phyloP scores from a whole-genome alignment of 192 early-diverging fungal genomes.

The Coemansia sp. region DNA sequence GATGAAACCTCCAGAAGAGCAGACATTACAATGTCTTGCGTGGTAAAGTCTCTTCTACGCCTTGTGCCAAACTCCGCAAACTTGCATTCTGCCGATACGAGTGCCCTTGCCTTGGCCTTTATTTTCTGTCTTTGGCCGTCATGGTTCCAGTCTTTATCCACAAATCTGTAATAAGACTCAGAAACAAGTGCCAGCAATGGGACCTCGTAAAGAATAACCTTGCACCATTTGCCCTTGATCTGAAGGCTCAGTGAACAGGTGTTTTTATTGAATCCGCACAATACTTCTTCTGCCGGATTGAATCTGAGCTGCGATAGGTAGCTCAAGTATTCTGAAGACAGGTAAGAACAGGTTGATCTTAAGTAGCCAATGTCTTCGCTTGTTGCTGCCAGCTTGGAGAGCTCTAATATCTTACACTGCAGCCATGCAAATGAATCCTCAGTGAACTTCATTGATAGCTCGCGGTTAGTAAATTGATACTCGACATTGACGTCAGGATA shows the following conservation, averaged over 20 bases:
- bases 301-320: constrained; percentile 65
- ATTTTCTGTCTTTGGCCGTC: constrained; percentile 61
- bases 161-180: constrained; percentile 66
- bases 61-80: constrained; percentile 83
- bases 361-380: constrained; percentile 51
- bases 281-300: constrained; percentile 16
- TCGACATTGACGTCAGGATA: constrained; percentile 61
- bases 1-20: constrained; percentile 30
- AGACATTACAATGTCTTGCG: constrained; percentile 65
- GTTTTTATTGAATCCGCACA: constrained; percentile 16
- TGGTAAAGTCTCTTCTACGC: constrained; percentile 64
- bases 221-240: constrained; percentile 64
- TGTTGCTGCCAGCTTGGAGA: constrained; percentile 13
- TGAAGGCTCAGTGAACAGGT: constrained; percentile 45
- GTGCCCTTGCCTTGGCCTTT: constrained; percentile 49
- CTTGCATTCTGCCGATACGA: constrained; percentile 60
- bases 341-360: constrained; percentile 52
- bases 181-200: constrained; percentile 68
- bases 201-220: constrained; percentile 78
- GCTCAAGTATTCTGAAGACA: constrained; percentile 59
- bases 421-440: constrained; percentile 51
- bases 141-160: constrained; percentile 70
- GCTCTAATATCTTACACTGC: constrained; percentile 36
- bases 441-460: constrained; percentile 49
- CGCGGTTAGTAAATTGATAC: constrained; percentile 70